Evolutionary conservation across 306 rosid genomes (phyloP).

Genomic region (Pyrus bretschneideri): DNA sequence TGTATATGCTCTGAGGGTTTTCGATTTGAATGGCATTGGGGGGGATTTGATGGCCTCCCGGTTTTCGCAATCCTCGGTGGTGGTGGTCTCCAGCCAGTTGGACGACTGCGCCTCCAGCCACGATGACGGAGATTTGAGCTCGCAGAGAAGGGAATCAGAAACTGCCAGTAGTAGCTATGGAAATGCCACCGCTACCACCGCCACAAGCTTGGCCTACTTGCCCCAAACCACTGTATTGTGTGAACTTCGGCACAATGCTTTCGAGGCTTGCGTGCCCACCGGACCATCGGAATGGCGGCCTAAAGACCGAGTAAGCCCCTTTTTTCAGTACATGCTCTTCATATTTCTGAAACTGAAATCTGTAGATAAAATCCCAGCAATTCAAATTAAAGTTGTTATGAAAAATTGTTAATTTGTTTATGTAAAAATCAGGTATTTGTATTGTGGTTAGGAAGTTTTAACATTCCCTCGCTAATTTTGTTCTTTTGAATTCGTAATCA

Average conservation of each 20-base stretch:
- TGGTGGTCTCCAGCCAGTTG: slow-evolving; percentile 52
- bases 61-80: slow-evolving; percentile 77
- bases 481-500: background rate
- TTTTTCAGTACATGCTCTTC: background rate
- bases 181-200: slow-evolving; percentile 40
- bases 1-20: slow-evolving; percentile 13
- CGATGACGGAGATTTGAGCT: slow-evolving; percentile 35
- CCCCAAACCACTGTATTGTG: slow-evolving; percentile 64
- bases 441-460: background rate
- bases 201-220: slow-evolving; percentile 77
- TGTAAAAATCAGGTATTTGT: background rate
- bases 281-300: slow-evolving; percentile 97
- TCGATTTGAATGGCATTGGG: slow-evolving; percentile 99
- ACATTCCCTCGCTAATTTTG: background rate
- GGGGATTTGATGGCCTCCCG: slow-evolving; percentile 82
- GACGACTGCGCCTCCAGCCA: slow-evolving; percentile 41
- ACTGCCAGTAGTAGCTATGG: slow-evolving; percentile 46
- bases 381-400: background rate
- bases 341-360: background rate
- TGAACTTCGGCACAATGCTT: slow-evolving; percentile 84
- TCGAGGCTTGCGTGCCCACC: slow-evolving; percentile 54
- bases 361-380: background rate
- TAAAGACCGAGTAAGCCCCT: slow-evolving; percentile 65
- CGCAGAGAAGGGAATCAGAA: slow-evolving; percentile 55
- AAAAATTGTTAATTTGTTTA: background rate